Evolutionary conservation across 177 flowering plant genomes (phyloP).

Genomic region (Vitis hybrid): DNA sequence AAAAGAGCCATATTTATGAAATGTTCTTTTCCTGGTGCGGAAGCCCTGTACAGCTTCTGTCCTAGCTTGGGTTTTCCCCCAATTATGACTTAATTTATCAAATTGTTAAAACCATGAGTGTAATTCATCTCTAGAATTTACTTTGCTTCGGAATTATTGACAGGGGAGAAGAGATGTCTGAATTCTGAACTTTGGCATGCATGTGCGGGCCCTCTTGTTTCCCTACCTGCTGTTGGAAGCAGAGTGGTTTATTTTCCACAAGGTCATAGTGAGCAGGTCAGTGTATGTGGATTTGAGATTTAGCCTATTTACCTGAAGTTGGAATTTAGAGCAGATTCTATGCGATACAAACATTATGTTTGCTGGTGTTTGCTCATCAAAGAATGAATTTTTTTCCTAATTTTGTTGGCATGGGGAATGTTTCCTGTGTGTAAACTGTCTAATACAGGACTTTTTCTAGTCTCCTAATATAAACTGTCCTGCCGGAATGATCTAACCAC

Average conservation of each 20-base stretch:
- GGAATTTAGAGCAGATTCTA: no score
- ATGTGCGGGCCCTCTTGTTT: slow-evolving; percentile 96
- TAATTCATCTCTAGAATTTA: slow-evolving; percentile 1
- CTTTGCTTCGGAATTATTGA: slow-evolving; percentile 6
- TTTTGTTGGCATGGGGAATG: no score
- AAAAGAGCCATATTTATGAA: neutral
- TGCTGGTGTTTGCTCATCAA: no score
- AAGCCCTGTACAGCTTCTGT: neutral
- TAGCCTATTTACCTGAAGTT: no score
- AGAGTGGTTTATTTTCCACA: slow-evolving; percentile 91
- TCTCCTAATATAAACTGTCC: no score
- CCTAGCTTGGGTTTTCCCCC: neutral
- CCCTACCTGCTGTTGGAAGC: slow-evolving; percentile 85
- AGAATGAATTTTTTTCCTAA: no score
- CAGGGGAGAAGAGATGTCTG: slow-evolving; percentile 77
- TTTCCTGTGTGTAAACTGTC: no score
- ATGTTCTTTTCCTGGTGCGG: neutral
- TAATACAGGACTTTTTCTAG: no score
- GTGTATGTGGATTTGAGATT: slow-evolving; percentile 7
- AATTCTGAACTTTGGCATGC: slow-evolving; percentile 98
- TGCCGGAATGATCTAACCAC: no score
- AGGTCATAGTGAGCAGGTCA: slow-evolving; percentile 94
- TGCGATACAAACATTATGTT: no score
- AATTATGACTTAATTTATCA: neutral
- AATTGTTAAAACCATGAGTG: neutral